Percentiles rank a stretch among this genome's conserved stretches.
These are phyloP conservation scores for Xylaria curta DNA, from an alignment of 495 filamentous ascomycete species.

Conservation along the genomic window DNA sequence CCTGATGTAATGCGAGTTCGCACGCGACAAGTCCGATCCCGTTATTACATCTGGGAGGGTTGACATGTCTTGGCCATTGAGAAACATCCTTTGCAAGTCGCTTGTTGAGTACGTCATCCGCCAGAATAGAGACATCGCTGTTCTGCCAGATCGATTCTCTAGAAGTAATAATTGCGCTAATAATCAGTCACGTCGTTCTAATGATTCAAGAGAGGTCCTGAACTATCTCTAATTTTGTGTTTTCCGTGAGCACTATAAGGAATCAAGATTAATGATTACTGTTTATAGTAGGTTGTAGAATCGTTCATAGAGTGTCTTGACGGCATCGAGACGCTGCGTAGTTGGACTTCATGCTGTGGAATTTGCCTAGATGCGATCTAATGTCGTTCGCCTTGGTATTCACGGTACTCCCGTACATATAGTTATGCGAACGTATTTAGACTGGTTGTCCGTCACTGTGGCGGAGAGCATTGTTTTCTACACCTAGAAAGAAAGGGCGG, in stretches of 20 bases:
- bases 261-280: not conserved
- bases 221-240: not conserved
- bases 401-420: not conserved
- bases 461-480: not conserved
- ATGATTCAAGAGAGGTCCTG: not conserved
- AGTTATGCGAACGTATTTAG: not conserved
- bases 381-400: not conserved
- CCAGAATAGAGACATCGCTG: not conserved
- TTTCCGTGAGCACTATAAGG: not conserved
- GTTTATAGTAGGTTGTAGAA: too few relatives aligned
- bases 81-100: not conserved
- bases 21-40: not conserved
- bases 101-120: not conserved
- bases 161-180: not conserved
- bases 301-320: not conserved
- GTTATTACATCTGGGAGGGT: not conserved
- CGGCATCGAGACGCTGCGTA: not conserved
- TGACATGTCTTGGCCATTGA: not conserved
- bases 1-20: not conserved
- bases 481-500: not conserved
- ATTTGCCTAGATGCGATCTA: not conserved
- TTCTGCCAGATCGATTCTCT: not conserved
- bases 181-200: not conserved
- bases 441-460: not conserved
- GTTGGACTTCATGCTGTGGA: not conserved